Evolutionary conservation across 345 rosid species (phyloP), one percentile per base, ranked within the genome.

Genomic region (Cardiospermum halicacabum): DNA sequence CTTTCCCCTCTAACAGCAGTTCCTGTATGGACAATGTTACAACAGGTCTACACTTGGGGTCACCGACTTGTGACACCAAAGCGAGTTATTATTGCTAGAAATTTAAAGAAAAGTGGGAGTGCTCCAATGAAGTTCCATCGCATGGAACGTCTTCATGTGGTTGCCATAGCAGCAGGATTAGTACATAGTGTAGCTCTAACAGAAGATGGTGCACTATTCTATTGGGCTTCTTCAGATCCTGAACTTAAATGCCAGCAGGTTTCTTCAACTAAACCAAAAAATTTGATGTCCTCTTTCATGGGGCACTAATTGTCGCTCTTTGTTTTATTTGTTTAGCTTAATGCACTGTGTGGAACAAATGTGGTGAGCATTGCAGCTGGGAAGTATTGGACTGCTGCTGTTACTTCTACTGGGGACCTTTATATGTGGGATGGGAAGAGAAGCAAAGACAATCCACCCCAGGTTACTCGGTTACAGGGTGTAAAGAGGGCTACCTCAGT

Each of bases 161-260:
- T 77, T 71, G 86, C 97, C 58, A 79, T 94, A 69, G 89, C 95
- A 68, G 95, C 99, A 0, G 97, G 99, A 60, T 80, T 91, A 97
- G 89, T 84, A 45, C 91, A 91, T 71, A 94, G 97, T 77, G 69
- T 84, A 80, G 99, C 95, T 68, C 86, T 91, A 25, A 82, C 92
- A 2, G 91, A 89, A 72, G 99, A 94, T 77, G 99, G 97, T 51
- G 75, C 92, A 54, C 76, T 91, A 72, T 94, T 94, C 81, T 91
- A 79, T 74, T 94, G 99, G 99, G 77, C 77, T 67, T 94, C 97
- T 19, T 82, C 99, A 3, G 93, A 94, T 76, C 87, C 92, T 71
- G 86, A 79, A 78, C 93, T 84, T 68, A 83, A 72, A 84, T 84
- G 96, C 85, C 95, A 85, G 69, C 95, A 91, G 99, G 99, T 94